A percentile compares a stretch with the other conserved stretches of the same genome.
phyloP scores from a whole-genome alignment of 768 basidiomycete genomes.

The Rhizopogon salebrosus region DNA sequence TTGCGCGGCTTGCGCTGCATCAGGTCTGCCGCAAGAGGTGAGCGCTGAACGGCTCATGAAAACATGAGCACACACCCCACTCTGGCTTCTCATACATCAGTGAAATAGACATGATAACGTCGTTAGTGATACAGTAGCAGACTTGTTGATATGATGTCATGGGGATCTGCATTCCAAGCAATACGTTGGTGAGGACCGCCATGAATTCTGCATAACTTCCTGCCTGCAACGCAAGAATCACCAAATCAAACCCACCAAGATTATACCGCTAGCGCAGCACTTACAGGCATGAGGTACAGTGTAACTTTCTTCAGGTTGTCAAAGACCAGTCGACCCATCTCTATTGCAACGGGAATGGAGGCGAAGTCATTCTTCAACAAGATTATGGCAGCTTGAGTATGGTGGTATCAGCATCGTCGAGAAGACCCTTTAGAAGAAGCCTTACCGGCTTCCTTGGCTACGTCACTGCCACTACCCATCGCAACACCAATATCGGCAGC shows the following conservation, averaged over 20 bases:
- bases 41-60: background rate
- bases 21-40: constrained; percentile 22
- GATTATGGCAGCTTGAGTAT: constrained; percentile 29
- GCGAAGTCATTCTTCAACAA: constrained; percentile 47
- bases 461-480: constrained; percentile 33
- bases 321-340: constrained; percentile 46
- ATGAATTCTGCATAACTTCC: constrained; percentile 49
- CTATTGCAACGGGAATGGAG: constrained; percentile 44
- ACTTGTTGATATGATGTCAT: constrained; percentile 44
- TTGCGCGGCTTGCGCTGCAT: constrained; percentile 38
- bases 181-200: constrained; percentile 44
- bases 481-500: constrained; percentile 44
- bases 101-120: constrained; percentile 37
- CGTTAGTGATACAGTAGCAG: constrained; percentile 41
- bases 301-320: constrained; percentile 45
- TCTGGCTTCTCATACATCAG: constrained; percentile 41
- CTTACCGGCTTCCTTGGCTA: constrained; percentile 43
- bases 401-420: background rate
- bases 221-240: constrained; percentile 16
- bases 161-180: constrained; percentile 46
- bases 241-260: background rate
- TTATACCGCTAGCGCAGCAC: background rate
- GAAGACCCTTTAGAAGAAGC: constrained; percentile 12
- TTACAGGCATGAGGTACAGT: constrained; percentile 28
- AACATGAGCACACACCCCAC: constrained; percentile 16